Base-by-base conservation (phyloP, 352 stramenopile species). In the Pythium sukuiense region DNA sequence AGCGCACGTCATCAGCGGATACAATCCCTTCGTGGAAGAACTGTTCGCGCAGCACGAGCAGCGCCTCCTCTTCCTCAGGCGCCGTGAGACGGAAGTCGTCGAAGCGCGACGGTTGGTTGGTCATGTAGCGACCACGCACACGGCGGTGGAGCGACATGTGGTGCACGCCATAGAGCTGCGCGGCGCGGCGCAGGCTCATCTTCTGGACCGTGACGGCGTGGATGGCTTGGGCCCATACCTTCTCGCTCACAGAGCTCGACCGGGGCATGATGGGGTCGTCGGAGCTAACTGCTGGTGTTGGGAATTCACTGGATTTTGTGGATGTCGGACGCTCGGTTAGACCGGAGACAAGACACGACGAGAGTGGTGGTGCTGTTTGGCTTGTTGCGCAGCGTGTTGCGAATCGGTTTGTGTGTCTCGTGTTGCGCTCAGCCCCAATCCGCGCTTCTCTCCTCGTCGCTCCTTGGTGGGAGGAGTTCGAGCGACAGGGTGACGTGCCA, bases 131-230 rank as follows among this genome's bases (percentile, higher is more conserved):
- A 3, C 69, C 62, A 8, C 77, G 80, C 49, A 88, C 78, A 57
- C 83, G 75, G 26, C 82, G 82, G 37, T 89, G 74, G 14, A 90
- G 77, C 46, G 76, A 83, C 70, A 79, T 69, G 63, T 85, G 76
- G 54, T 90, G 80, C 45, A 90, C 67, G 26, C 79, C 82, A 55
- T 80, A 89, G 64, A 77, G 66, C 61, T 88, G 79, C 16, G 82
- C 70, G 20, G 80, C 80, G 52, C 72, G 72, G 48, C 78, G 78
- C 18, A 88, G 69, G 41, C 72, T 83, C 52, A 89, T 79, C 46
- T 83, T 83, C 60, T 85, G 77, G 26, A 88, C 78, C 30, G 72
- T 79, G 33, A 90, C 80, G 61, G 82, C 78, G 58, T 81, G 78
- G 61, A 88, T 76, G 56, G 78, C 81, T 33, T 79, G 75, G 13